Evolutionary conservation across 2,329 filamentous ascomycete genomes (phyloP).

Genomic region (Phialophora verrucosa): DNA sequence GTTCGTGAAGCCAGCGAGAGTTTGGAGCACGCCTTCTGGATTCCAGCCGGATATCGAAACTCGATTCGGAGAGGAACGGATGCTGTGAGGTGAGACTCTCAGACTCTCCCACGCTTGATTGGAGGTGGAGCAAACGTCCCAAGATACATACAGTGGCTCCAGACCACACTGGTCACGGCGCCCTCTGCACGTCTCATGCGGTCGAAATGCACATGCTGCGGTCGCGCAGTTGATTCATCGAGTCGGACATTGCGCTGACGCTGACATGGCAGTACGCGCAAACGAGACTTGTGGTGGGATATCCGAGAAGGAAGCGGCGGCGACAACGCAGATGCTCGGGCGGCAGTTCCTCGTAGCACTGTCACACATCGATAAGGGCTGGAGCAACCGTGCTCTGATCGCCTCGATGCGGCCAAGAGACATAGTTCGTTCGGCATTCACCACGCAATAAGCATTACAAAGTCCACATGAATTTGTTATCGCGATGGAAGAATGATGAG

Average conservation of each 20-base stretch:
- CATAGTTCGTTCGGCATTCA: background rate
- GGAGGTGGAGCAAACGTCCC: slow-evolving; percentile 10
- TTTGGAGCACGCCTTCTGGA: slow-evolving; percentile 2
- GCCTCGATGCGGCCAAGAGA: slow-evolving; percentile 13
- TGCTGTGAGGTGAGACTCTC: slow-evolving; percentile 12
- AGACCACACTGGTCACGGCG: slow-evolving; percentile 1
- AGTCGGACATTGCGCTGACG: background rate
- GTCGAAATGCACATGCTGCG: slow-evolving; percentile 16
- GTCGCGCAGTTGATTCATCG: background rate
- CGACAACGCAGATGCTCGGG: background rate
- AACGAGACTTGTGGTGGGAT: background rate
- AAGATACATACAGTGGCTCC: slow-evolving; percentile 13
- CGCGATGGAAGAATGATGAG: background rate
- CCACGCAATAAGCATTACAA: background rate
- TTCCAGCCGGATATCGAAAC: slow-evolving; percentile 29
- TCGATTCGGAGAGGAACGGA: slow-evolving; percentile 23
- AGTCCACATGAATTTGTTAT: background rate
- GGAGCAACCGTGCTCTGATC: background rate
- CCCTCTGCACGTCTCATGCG: slow-evolving; percentile 15
- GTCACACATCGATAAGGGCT: slow-evolving; percentile 1
- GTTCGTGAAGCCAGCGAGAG: background rate
- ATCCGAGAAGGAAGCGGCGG: background rate
- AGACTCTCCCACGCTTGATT: slow-evolving; percentile 12
- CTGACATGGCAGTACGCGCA: background rate
- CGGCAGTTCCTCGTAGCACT: background rate